Base-by-base conservation (phyloP, 2,329 filamentous ascomycete species). In the Colletotrichum cuscutae region DNA sequence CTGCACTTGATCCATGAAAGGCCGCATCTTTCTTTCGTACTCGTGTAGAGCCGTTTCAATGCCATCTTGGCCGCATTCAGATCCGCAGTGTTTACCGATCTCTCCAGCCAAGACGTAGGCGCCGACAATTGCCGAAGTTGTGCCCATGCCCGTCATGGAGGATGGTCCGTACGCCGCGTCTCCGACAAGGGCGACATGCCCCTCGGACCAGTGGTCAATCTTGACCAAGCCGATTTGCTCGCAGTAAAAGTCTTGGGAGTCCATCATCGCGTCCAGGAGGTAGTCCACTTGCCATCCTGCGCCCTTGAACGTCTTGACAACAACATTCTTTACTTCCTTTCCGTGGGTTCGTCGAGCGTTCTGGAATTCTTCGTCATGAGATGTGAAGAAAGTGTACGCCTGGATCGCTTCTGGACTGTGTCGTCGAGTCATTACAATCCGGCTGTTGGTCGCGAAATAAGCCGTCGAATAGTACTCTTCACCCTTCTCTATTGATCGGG, bases 81-180 rank as follows among this genome's bases (percentile, higher is more conserved):
- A 6, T 4, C 78, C 19, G 11, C 75, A 75, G 35, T 81, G 76
- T 32, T 76, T 77, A 28, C 77, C 77, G 22, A 88, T 78, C 79
- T 89, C 89, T 2, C 89, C 89, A 0, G 89, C 89, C 5, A 92
- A 81, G 3, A 89, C 78, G 76, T 91, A 91, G 1, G 88, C 87
- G 0, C 86, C 85, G 0, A 87, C 77, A 0, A 91, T 75, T 0
- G 85, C 84, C 0, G 81, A 74, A 1, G 85, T 86, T 0, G 87
- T 89, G 0, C 89, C 89, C 81, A 87, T 84, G 0, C 89, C 89
- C 0, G 85, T 86, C 5, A 66, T 52, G 4, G 85, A 83, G 0
- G 84, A 82, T 0, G 88, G 86, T 35, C 84, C 86, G 76, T 85
- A 87, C 0, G 80, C 88, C 1, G 89, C 87, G 73, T 92, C 89